These are phyloP conservation scores for Coccomyxa sp. DNA, from an alignment of 139 green algal species.

Conservation along the genomic window DNA sequence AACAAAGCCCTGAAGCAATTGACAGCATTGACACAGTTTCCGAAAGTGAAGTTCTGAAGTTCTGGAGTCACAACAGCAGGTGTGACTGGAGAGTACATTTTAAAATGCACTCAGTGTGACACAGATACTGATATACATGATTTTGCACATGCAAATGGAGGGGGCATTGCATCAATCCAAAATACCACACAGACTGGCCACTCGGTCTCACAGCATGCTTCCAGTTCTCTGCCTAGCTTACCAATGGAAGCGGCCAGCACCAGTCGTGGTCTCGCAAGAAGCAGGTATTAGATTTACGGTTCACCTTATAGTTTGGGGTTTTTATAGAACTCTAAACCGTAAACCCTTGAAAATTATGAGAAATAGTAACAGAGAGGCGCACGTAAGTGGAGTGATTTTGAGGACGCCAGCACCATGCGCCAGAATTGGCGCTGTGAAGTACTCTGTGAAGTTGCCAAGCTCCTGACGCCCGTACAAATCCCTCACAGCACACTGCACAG, in stretches of 20 bases:
- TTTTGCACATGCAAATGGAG: too few relatives aligned
- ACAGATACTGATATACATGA: too few relatives aligned
- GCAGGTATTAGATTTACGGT: not conserved
- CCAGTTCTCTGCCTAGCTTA: too few relatives aligned
- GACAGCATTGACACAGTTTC: not conserved
- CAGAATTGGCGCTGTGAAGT: constrained; percentile 9
- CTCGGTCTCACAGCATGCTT: not conserved
- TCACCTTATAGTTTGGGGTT: not conserved
- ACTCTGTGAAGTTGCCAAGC: constrained; percentile 22
- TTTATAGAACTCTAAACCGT: not conserved
- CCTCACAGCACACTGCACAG: constrained; percentile 23
- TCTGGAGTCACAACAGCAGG: too few relatives aligned
- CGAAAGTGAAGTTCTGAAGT: too few relatives aligned
- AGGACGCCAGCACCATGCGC: not conserved
- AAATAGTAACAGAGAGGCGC: not conserved
- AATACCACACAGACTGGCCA: too few relatives aligned
- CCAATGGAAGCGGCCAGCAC: too few relatives aligned
- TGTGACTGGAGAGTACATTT: too few relatives aligned
- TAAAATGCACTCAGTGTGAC: too few relatives aligned
- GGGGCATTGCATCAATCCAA: too few relatives aligned
- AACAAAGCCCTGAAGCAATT: not conserved
- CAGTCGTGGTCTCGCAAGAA: too few relatives aligned
- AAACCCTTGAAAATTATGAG: too few relatives aligned
- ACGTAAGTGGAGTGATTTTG: constrained; percentile 1
- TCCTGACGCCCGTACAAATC: constrained; percentile 44